Percentiles rank a stretch among this genome's conserved stretches.
phyloP scores from a whole-genome alignment of 106 monocot species.

The Hemerocallis citrina region DNA sequence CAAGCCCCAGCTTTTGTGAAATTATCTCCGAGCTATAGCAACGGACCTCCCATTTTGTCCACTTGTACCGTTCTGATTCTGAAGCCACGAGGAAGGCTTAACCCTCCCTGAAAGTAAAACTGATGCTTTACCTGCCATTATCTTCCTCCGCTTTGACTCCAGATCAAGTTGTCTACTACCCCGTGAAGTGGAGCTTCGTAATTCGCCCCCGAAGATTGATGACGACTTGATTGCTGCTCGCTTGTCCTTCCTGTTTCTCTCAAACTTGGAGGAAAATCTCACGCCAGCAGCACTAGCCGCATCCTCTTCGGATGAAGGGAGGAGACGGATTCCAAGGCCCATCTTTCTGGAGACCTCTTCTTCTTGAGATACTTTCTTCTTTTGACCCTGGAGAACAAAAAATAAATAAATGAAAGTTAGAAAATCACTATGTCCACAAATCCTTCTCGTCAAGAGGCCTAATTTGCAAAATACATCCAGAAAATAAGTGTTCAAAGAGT shows the following conservation, averaged over 20 bases:
- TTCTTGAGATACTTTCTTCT: constrained; percentile 77
- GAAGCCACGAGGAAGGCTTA: constrained; percentile 52
- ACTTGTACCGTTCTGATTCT: not conserved
- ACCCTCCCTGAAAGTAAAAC: constrained; percentile 56
- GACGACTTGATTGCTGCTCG: constrained; percentile 82
- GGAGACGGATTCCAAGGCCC: constrained; percentile 77
- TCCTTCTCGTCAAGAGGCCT: no score
- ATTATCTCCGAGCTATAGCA: not conserved
- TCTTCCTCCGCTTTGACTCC: constrained; percentile 60
- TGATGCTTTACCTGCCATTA: constrained; percentile 45
- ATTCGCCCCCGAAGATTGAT: constrained; percentile 70
- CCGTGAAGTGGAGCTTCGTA: constrained; percentile 16
- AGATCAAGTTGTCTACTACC: constrained; percentile 36
- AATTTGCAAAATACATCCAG: no score
- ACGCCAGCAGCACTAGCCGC: constrained; percentile 36
- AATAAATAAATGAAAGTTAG: not conserved
- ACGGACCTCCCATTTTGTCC: not conserved
- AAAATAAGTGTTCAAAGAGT: no score
- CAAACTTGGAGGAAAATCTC: constrained; percentile 73
- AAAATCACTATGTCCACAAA: no score
- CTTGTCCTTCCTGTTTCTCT: constrained; percentile 60
- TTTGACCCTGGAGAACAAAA: constrained; percentile 46
- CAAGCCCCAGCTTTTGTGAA: no score
- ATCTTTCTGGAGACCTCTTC: constrained; percentile 51
- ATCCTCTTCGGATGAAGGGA: constrained; percentile 76